Evolutionary conservation across 306 rosid species (phyloP).

Genomic region (Sicyos edulis): DNA sequence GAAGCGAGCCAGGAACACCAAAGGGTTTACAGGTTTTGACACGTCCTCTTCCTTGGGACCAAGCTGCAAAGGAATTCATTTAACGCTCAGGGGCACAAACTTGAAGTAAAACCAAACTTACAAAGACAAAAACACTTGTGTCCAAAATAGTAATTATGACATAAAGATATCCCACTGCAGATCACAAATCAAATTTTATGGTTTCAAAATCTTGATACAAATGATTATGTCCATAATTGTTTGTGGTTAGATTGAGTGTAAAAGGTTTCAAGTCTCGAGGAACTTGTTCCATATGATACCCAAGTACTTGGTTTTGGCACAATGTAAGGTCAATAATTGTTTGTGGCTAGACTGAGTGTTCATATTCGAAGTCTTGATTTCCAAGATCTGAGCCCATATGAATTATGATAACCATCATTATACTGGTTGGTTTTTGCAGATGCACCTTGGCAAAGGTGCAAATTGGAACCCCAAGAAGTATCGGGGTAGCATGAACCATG

Average conservation of each 20-base stretch:
- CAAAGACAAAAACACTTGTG: slow-evolving; percentile 4
- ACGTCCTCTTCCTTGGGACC: slow-evolving; percentile 94
- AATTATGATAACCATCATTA: neutral
- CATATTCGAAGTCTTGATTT: neutral
- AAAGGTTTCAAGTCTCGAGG: neutral
- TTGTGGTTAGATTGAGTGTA: slow-evolving; percentile 5
- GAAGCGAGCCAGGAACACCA: slow-evolving; percentile 51
- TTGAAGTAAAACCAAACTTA: neutral
- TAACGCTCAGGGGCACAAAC: neutral
- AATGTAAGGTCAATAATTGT: neutral
- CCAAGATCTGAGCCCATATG: neutral
- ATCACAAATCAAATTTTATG: neutral
- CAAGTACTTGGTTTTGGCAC: neutral
- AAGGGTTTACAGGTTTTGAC: slow-evolving; percentile 48
- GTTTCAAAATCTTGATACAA: neutral
- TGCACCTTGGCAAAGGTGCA: neutral
- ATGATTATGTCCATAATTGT: neutral
- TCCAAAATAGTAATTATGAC: neutral
- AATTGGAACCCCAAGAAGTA: neutral
- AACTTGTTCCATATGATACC: slow-evolving; percentile 8
- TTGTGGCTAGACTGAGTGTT: slow-evolving; percentile 7
- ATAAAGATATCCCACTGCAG: neutral
- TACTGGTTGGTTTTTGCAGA: neutral
- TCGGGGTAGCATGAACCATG: slow-evolving; percentile 3
- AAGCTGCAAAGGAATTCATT: slow-evolving; percentile 47